Percentiles rank a stretch among this genome's conserved stretches.
phyloP scores from a whole-genome alignment of 2,329 filamentous ascomycete species.

The Aspergillus fructus region DNA sequence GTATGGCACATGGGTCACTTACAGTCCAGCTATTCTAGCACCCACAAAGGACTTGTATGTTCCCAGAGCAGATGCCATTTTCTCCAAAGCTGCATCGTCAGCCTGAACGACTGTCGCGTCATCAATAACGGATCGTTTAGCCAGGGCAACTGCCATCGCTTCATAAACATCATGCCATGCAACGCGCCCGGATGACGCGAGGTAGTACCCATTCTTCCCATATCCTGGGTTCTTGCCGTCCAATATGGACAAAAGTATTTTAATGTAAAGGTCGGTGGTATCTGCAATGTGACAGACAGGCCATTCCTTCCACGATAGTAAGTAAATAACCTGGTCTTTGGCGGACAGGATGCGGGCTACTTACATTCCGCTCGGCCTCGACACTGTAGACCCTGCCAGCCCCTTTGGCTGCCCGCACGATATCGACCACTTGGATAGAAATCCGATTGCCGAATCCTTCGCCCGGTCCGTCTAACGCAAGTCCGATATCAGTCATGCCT shows the following conservation, averaged over 20 bases:
- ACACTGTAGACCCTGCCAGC: background rate
- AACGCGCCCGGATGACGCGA: background rate
- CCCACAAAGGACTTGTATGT: background rate
- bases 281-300: background rate
- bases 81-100: background rate
- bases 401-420: background rate
- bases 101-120: background rate
- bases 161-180: background rate
- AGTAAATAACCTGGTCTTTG: too few relatives aligned
- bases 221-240: background rate
- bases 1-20: background rate
- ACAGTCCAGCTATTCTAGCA: background rate
- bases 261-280: background rate
- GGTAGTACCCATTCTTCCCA: background rate
- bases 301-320: background rate
- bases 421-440: background rate
- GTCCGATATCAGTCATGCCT: background rate
- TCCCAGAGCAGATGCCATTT: background rate
- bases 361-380: background rate
- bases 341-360: too few relatives aligned
- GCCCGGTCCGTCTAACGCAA: background rate
- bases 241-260: background rate
- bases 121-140: background rate
- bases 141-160: background rate
- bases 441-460: background rate